Evolutionary conservation across 2,329 filamentous ascomycete genomes (phyloP).

Genomic region (Epichloe scottii): DNA sequence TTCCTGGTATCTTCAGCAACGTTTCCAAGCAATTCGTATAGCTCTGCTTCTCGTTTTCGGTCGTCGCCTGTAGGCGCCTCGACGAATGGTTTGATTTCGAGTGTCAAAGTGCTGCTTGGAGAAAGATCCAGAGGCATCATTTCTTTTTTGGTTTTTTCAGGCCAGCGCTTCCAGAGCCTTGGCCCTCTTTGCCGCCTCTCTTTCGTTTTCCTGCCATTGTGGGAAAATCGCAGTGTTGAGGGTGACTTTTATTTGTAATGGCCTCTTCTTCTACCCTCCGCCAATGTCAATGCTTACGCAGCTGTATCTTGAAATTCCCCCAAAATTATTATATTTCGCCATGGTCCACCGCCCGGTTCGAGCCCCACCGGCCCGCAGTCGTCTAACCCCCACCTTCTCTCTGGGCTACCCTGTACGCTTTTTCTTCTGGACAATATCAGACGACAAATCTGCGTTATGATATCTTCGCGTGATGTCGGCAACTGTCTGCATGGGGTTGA

Average conservation of each 20-base stretch:
- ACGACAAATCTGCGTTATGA: neutral
- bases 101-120: constrained; percentile 14
- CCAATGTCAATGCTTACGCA: neutral
- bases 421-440: too few species aligned
- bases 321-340: constrained; percentile 3
- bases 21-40: constrained; percentile 51
- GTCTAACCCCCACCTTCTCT: neutral
- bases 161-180: constrained; percentile 10
- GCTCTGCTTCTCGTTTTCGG: constrained; percentile 41
- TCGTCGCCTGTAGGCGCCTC: constrained; percentile 40
- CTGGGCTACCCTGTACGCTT: neutral
- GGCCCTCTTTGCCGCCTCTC: constrained; percentile 19
- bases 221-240: neutral
- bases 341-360: neutral
- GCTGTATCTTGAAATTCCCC: neutral
- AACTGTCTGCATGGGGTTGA: too few species aligned
- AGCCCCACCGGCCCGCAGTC: neutral
- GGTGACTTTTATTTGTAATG: neutral
- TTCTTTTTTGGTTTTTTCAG: constrained; percentile 22
- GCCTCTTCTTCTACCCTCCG: neutral
- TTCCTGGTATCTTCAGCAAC: constrained; percentile 44
- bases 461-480: too few species aligned
- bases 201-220: constrained; percentile 24
- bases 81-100: constrained; percentile 33
- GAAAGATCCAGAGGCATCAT: constrained; percentile 10